phyloP scores from a whole-genome alignment of 192 early-diverging fungal genomes.

The Coemansia guatemalensis region DNA sequence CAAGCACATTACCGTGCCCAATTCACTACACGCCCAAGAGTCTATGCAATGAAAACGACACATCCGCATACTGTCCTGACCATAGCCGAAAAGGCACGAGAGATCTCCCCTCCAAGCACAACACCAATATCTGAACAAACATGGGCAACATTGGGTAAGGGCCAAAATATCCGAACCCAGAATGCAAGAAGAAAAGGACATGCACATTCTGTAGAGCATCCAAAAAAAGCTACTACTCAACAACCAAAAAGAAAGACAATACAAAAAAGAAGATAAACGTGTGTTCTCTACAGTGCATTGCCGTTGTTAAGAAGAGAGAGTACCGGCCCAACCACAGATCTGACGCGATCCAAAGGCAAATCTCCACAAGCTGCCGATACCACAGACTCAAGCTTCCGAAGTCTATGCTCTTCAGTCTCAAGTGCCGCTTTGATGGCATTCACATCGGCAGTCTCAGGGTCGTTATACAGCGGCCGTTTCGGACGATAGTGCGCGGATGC shows the following conservation, averaged over 20 bases:
- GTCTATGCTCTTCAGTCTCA: conserved; percentile 35
- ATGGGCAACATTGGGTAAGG: background rate
- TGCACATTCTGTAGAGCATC: background rate
- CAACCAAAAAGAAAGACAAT: background rate
- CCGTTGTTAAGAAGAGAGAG: conserved; percentile 51
- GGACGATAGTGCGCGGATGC: background rate
- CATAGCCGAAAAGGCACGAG: background rate
- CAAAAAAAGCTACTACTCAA: background rate
- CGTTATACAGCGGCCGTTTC: conserved; percentile 7
- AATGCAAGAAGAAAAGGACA: background rate
- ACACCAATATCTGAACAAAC: background rate
- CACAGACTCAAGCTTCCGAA: conserved; percentile 53
- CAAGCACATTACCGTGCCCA: background rate
- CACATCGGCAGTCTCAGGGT: conserved; percentile 34
- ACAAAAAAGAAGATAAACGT: background rate
- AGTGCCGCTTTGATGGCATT: conserved; percentile 30
- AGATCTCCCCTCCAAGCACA: background rate
- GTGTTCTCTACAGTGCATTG: conserved; percentile 17
- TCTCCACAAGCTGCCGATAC: conserved; percentile 52
- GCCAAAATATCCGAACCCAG: background rate
- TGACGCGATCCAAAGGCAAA: conserved; percentile 47
- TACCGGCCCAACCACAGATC: conserved; percentile 48
- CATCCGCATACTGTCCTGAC: background rate
- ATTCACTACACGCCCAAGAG: background rate
- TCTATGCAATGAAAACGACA: background rate